Evolutionary conservation across 805 yeast species (phyloP).

Genomic region (Wickerhamiella nectarea): DNA sequence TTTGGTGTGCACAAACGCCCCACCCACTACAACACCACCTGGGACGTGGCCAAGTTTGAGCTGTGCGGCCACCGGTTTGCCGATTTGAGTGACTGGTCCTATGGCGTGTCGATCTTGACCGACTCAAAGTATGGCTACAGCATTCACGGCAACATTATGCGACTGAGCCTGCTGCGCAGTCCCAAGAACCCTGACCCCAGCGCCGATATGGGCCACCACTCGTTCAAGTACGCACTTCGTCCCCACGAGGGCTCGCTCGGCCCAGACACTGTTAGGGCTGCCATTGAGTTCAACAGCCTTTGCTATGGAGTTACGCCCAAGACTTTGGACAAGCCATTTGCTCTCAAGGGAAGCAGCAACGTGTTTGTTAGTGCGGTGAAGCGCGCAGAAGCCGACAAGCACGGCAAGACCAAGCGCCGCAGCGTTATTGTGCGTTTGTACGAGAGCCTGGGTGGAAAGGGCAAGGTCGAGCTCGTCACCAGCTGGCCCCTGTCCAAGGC

Average conservation of each 20-base stretch:
- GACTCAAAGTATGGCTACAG: constrained; percentile 85
- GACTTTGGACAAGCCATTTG: background rate
- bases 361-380: constrained; percentile 65
- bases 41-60: constrained; percentile 96
- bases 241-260: constrained; percentile 68
- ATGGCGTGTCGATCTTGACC: constrained; percentile 77
- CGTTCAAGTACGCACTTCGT: constrained; percentile 65
- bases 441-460: constrained; percentile 76
- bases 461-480: constrained; percentile 39
- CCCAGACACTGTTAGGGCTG: constrained; percentile 53
- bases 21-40: constrained; percentile 84
- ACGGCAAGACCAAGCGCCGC: constrained; percentile 31
- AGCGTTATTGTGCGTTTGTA: constrained; percentile 62
- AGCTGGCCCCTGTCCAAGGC: constrained; percentile 40
- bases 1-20: constrained; percentile 87
- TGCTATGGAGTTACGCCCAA: background rate
- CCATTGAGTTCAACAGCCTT: constrained; percentile 63
- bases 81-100: constrained; percentile 72
- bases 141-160: constrained; percentile 83
- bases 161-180: constrained; percentile 73
- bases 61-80: constrained; percentile 90
- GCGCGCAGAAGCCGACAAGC: constrained; percentile 72
- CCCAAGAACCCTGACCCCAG: constrained; percentile 90
- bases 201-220: constrained; percentile 88
- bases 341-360: constrained; percentile 22